Conservation (phyloP, 2,329 filamentous ascomycete species). For the Lachnellula suecica region DNA sequence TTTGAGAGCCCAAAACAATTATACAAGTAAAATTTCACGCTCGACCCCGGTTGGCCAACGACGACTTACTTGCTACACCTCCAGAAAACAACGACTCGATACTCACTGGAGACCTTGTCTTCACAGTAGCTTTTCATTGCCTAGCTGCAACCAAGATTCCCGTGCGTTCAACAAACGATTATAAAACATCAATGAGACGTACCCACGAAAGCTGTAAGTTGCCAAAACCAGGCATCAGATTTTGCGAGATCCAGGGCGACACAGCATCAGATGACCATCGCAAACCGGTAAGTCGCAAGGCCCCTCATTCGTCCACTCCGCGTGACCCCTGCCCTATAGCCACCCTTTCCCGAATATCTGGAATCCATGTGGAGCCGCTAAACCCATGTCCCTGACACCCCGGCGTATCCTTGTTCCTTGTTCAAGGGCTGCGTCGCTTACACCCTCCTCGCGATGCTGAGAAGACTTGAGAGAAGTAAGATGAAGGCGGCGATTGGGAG, state of each 20-base stretch:
- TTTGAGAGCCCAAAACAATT: too few relatives aligned
- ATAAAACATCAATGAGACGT: not conserved
- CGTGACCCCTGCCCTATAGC: too few relatives aligned
- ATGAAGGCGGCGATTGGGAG: not conserved
- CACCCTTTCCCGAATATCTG: not conserved
- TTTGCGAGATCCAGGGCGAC: not conserved
- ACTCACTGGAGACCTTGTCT: too few relatives aligned
- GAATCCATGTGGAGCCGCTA: not conserved
- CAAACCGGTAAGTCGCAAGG: not conserved
- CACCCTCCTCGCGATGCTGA: not conserved
- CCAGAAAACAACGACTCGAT: too few relatives aligned
- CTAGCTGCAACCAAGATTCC: not conserved
- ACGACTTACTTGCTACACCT: too few relatives aligned
- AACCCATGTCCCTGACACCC: not conserved
- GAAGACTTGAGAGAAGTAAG: too few relatives aligned
- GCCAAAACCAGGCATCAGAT: not conserved
- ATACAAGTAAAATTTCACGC: too few relatives aligned
- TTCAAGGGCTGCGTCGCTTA: not conserved
- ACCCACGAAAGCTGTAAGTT: not conserved
- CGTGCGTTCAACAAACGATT: not conserved
- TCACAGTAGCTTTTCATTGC: not conserved
- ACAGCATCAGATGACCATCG: not conserved
- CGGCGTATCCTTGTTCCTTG: not conserved
- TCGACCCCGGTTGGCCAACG: too few relatives aligned
- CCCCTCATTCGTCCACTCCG: not conserved